phyloP scores from a whole-genome alignment of 176 grass and related monocot genomes.

The Oryza glumipatula region DNA sequence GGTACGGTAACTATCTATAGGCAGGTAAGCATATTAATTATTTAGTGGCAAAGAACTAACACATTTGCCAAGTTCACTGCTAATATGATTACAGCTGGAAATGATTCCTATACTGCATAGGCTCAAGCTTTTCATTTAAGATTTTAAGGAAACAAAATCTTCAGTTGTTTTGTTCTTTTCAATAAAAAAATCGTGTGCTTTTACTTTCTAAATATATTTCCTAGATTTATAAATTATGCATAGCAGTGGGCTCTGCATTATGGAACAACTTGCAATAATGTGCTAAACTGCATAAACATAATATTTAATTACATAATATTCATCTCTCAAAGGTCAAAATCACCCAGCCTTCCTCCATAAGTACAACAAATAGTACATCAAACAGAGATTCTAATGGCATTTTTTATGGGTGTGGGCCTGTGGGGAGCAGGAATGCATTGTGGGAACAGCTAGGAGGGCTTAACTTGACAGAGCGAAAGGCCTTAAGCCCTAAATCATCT shows the following conservation, averaged over 20 bases:
- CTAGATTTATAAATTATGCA: not conserved
- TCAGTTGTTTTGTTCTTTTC: not conserved
- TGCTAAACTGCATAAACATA: not conserved
- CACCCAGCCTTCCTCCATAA: not conserved
- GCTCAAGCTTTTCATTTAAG: not conserved
- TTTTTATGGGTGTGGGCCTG: not conserved
- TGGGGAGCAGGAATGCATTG: not conserved
- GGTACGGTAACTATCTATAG: not conserved
- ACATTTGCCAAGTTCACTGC: not conserved
- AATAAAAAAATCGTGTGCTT: not conserved
- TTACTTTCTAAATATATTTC: not conserved
- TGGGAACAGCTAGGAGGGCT: not conserved
- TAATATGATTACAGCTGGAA: not conserved
- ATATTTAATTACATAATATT: not conserved
- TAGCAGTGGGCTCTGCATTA: not conserved
- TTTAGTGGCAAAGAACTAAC: not conserved
- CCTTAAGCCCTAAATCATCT: constrained; percentile 14
- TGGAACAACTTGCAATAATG: not conserved
- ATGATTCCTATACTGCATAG: not conserved
- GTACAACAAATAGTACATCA: not conserved
- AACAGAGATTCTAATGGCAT: not conserved
- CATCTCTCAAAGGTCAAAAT: not conserved
- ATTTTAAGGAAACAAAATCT: not conserved
- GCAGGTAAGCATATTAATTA: not conserved
- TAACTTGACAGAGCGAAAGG: not conserved